Evolutionary conservation across 2,329 filamentous ascomycete species (phyloP), one percentile per base, ranked within the genome.

Genomic region (Arthrobotrys conoides): DNA sequence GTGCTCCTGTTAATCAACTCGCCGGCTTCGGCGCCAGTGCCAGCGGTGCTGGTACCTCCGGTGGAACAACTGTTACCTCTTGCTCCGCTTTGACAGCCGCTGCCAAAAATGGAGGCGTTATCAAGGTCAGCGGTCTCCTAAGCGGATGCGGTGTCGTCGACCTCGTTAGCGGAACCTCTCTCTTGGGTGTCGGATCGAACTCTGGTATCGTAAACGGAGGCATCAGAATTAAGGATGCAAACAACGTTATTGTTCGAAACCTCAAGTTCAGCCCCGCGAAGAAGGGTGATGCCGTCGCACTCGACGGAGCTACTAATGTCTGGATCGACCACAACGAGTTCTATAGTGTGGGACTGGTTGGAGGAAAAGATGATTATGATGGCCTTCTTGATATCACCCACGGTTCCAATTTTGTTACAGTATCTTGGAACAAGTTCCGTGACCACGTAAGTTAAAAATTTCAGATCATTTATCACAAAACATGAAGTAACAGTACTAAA

Each of bases 221-320:
- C 6, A 83, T 89, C 59, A 86, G 85, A 69, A 83, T 89, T 80
- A 87, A 86, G 82, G 82, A 84, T 44, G 84, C 83, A 18, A 85
- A 82, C 72, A 90, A 90, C 80, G 88, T 90, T 61, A 89, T 90
- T 71, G 82, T 90, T 61, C 87, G 87, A 57, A 90, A 90, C 83
- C 82, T 90, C 44, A 87, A 87, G 80, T 86, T 88, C 77, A 87
- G 88, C 71, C 86, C 88, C 0, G 84, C 85, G 5, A 83, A 84
- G 8, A 83, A 85, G 36, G 87, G 87, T 44, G 88, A 90, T 82
- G 86, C 87, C 46, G 85, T 90, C 67, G 85, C 86, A 1, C 84
- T 89, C 2, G 85, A 89, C 78, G 81, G 82, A 1, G 84, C 85
- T 0, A 85, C 82, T 3, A 87, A 88, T 69, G 85, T 90, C 30